Conservation (phyloP, 2,329 filamentous ascomycete species). For the Xylaria sp. region DNA sequence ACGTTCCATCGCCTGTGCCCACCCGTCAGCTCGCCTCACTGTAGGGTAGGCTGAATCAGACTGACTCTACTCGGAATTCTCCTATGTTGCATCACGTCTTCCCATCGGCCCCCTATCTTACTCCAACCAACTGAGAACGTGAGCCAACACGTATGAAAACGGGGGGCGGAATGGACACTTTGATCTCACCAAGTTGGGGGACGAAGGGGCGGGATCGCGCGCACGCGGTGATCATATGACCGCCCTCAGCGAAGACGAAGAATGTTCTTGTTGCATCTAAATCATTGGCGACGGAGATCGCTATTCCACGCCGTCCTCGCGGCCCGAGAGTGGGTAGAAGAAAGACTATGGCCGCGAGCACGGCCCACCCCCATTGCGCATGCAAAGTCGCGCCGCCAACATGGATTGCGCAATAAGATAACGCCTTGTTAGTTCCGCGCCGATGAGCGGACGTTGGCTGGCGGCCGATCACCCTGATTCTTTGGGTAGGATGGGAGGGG, state of each 20-base stretch:
- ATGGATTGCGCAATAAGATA: background rate
- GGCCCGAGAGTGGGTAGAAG: background rate
- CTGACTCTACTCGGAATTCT: background rate
- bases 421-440: background rate
- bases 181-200: constrained; percentile 21
- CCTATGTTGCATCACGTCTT: background rate
- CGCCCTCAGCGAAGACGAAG: background rate
- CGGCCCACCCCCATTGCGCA: background rate
- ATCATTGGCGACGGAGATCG: constrained; percentile 10
- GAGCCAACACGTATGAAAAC: background rate
- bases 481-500: background rate
- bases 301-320: background rate
- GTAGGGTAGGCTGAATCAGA: background rate
- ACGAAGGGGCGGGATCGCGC: constrained; percentile 17
- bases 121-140: background rate
- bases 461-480: background rate
- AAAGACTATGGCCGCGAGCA: background rate
- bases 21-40: background rate
- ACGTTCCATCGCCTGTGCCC: background rate
- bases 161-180: constrained; percentile 24
- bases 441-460: background rate
- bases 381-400: background rate
- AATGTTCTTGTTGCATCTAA: background rate
- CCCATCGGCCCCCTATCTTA: constrained; percentile 10
- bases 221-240: background rate